Evolutionary conservation across 495 filamentous ascomycete species (phyloP).

Genomic region (Glonium stellatum): DNA sequence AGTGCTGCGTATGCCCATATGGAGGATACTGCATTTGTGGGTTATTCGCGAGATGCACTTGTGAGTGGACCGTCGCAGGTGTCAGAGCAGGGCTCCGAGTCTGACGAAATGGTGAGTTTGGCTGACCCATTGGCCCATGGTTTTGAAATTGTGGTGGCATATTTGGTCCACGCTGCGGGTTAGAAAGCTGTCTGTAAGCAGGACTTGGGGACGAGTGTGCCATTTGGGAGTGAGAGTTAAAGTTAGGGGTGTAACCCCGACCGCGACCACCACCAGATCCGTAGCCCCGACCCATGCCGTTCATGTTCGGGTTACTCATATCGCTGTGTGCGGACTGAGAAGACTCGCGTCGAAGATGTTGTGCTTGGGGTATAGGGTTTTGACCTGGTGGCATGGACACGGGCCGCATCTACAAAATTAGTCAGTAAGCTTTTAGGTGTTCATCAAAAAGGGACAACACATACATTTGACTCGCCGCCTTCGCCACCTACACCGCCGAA

Average conservation of each 20-base stretch:
- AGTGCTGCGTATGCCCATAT: constrained; percentile 51
- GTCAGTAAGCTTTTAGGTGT: constrained; percentile 1
- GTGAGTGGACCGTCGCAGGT: constrained; percentile 48
- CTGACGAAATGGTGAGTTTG: constrained; percentile 58
- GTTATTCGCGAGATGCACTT: constrained; percentile 29
- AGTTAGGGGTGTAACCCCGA: constrained; percentile 46
- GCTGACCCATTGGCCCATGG: constrained; percentile 49
- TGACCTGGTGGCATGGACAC: constrained; percentile 54
- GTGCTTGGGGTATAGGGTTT: constrained; percentile 54
- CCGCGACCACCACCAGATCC: constrained; percentile 55
- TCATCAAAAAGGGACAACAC: constrained; percentile 31
- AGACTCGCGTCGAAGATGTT: constrained; percentile 75
- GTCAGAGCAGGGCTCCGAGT: constrained; percentile 68
- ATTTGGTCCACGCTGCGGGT: constrained; percentile 54
- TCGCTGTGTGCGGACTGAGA: constrained; percentile 75
- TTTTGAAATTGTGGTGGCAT: constrained; percentile 61
- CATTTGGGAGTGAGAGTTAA: constrained; percentile 48
- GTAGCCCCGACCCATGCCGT: constrained; percentile 27
- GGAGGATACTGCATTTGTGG: constrained; percentile 40
- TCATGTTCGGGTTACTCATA: constrained; percentile 54
- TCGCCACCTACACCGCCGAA: constrained; percentile 75
- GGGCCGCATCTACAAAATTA: constrained; percentile 45
- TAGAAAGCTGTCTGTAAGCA: constrained; percentile 51
- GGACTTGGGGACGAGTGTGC: constrained; percentile 55
- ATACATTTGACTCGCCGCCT: constrained; percentile 56